Evolutionary conservation across 148 eudicot genomes (phyloP).

Genomic region (Gaultheria prostrata): DNA sequence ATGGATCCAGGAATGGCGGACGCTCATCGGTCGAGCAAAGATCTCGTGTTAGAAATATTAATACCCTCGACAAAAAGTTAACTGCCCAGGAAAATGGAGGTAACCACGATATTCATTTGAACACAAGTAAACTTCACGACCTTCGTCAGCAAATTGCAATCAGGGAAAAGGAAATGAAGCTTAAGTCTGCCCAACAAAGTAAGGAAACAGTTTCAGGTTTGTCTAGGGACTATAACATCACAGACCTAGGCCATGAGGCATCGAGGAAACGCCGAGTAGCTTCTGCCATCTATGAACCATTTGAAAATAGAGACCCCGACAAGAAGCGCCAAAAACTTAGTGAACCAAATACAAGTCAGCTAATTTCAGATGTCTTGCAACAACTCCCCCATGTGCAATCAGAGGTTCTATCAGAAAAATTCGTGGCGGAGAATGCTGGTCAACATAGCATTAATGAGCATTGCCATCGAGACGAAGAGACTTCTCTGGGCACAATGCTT

Average conservation of each 20-base stretch:
- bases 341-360: constrained; percentile 20
- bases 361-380: constrained; percentile 19
- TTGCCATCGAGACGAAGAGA: constrained; percentile 19
- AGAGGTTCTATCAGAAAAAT: constrained; percentile 20
- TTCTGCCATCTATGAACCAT: constrained; percentile 24
- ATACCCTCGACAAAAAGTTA: constrained; percentile 20
- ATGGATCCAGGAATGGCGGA: constrained; percentile 34
- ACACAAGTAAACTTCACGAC: constrained; percentile 54
- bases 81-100: constrained; percentile 32
- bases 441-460: constrained; percentile 19
- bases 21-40: constrained; percentile 26
- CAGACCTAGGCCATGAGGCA: constrained; percentile 22
- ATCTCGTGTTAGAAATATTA: constrained; percentile 29
- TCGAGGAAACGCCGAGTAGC: constrained; percentile 26
- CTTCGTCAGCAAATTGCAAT: constrained; percentile 61
- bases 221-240: constrained; percentile 25
- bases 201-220: constrained; percentile 34
- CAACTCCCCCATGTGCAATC: constrained; percentile 17
- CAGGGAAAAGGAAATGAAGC: constrained; percentile 61
- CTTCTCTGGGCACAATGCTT: constrained; percentile 17
- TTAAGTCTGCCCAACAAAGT: constrained; percentile 35
- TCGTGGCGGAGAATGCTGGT: constrained; percentile 19
- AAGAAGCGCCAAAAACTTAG: constrained; percentile 42
- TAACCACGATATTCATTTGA: constrained; percentile 32
- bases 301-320: constrained; percentile 38